These are phyloP conservation scores for Erodium trifolium DNA, from an alignment of 441 rosid genomes.

Conservation along the genomic window DNA sequence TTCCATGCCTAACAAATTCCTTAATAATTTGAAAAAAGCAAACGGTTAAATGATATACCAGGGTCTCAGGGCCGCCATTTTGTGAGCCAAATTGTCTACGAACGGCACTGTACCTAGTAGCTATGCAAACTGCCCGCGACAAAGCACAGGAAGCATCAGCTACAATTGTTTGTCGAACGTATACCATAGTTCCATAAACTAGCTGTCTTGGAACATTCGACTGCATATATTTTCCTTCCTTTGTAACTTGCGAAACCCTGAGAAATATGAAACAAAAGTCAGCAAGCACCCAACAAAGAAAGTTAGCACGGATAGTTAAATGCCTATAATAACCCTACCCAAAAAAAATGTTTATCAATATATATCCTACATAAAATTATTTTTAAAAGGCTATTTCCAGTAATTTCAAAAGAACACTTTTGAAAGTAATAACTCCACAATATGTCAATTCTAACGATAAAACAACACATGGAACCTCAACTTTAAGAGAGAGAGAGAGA, in stretches of 20 bases:
- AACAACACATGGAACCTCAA: background rate
- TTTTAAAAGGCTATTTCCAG: conserved; percentile 12
- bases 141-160: conserved; percentile 80
- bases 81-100: conserved; percentile 88
- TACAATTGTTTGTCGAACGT: conserved; percentile 73
- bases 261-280: conserved; percentile 24
- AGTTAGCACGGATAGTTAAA: background rate
- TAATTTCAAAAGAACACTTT: background rate
- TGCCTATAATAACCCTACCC: background rate
- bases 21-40: background rate
- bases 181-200: conserved; percentile 90
- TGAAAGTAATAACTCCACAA: background rate
- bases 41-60: conserved; percentile 34
- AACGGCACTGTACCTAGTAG: conserved; percentile 89
- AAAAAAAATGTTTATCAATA: background rate
- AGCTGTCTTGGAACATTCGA: conserved; percentile 83
- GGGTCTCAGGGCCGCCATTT: conserved; percentile 67
- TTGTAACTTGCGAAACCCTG: conserved; percentile 82
- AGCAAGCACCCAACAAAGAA: conserved; percentile 5
- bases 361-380: conserved; percentile 9
- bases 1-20: background rate
- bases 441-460: background rate
- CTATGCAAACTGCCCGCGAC: conserved; percentile 86
- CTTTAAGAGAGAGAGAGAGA: background rate
- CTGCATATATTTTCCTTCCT: conserved; percentile 66